Conservation (phyloP, 257 asterid species). For the Solanum sejunctum region DNA sequence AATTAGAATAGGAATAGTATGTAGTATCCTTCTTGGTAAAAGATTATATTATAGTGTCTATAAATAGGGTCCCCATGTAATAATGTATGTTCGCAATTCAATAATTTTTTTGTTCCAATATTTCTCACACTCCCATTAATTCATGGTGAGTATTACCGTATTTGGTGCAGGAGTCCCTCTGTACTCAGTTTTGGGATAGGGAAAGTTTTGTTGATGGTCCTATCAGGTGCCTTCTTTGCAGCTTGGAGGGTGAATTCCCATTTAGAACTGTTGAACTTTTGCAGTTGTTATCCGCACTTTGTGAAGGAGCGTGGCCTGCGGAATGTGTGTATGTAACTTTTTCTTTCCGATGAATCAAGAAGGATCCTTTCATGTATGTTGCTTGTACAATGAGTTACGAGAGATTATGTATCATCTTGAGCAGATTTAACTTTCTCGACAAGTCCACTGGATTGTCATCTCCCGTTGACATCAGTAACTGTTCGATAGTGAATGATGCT, state of each 20-base stretch:
- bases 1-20: too few relatives aligned
- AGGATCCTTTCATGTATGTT: neutral
- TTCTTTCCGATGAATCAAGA: neutral
- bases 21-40: too few relatives aligned
- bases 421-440: constrained; percentile 81
- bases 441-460: constrained; percentile 80
- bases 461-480: constrained; percentile 44
- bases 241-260: constrained; percentile 90
- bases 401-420: constrained; percentile 1
- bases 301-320: constrained; percentile 91
- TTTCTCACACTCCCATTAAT: neutral
- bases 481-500: constrained; percentile 40
- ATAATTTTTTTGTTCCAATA: too few relatives aligned
- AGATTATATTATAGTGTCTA: too few relatives aligned
- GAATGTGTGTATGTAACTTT: constrained; percentile 83
- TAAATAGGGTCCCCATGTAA: too few relatives aligned
- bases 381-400: neutral
- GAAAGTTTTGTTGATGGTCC: constrained; percentile 90
- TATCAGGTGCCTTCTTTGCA: constrained; percentile 78
- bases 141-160: constrained; percentile 9
- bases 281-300: constrained; percentile 63
- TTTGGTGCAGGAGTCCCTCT: constrained; percentile 72
- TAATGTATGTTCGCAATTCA: too few relatives aligned
- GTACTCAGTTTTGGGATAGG: constrained; percentile 91
- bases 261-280: constrained; percentile 52